Base-by-base conservation (phyloP, 257 asterid genomes). In the Perilla frutescens region DNA sequence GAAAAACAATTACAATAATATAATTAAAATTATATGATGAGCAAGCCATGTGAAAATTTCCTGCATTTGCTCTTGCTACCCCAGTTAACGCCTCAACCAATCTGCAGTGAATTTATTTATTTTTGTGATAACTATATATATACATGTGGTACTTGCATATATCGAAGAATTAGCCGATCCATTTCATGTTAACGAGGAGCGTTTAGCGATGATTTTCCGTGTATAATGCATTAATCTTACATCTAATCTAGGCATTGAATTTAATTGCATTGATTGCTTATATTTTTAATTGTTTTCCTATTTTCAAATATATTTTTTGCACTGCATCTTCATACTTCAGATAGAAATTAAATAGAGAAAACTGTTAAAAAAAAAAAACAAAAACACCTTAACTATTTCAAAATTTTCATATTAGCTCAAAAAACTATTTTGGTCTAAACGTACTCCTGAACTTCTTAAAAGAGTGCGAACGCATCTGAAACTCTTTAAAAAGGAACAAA, bases 21-120 rank as follows among this genome's bases (percentile, higher is more conserved):
- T 15, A 57, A 67, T 68, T 31, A 79, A 79, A 40, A 76, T 0
- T 50, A 8, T 54, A 65, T 45, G 45, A 37, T 10, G 51, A 45
- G 39, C 10, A 29, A 10, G 51, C 75, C 87, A 81, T 68, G 83
- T 81, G 81, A 71, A 57, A 55, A 20, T 20, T 54, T 10, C 50
- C 50, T 70, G 15, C 51, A 63, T 54, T 76, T 68, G 4, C 71
- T 73, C 72, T 12, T 39, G 14, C 44, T 12, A 12, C 84, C 74
- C 80, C 68, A 32, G 68, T 70, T 77, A 40, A 71, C 37, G 51
- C 81, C 70, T 68, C 1, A 7, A 49, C 9, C 66, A 51, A 71
- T 71, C 72, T 76, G 55, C 66, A 45, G 26, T 44, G 9, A 12
- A 29, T 1, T 29, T 57, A 45, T 34, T 34, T 34, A 34, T 34